Base-by-base conservation (phyloP, 2,329 filamentous ascomycete species). In the Ophiocordyceps camponoti-rufipedis region DNA sequence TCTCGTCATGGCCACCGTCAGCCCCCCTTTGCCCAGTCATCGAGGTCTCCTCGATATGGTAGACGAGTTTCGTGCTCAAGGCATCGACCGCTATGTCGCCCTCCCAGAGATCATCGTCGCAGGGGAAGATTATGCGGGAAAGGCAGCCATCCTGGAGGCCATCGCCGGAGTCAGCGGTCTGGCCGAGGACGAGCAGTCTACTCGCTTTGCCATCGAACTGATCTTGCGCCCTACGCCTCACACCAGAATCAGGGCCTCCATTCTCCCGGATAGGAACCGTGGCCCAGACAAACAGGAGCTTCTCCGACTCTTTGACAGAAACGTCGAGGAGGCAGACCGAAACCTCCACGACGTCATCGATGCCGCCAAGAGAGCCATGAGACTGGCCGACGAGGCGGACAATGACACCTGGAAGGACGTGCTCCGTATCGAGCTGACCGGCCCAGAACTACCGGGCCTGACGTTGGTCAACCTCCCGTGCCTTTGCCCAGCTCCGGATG, bases 111-210 rank as follows among this genome's bases (percentile, higher is more conserved):
- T 70, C 46, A 69, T 80, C 28, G 74, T 80, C 12, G 74, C 70
- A 44, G 76, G 78, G 3, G 71, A 79, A 47, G 75, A 80, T 51
- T 77, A 71, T 0, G 70, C 71, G 1, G 78, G 77, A 4, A 82
- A 82, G 55, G 78, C 72, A 46, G 80, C 75, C 0, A 74, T 80
- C 0, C 67, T 82, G 0, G 75, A 82, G 52, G 77, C 75, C 1
- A 74, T 82, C 38, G 78, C 77, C 0, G 68, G 73, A 4, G 66
- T 82, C 2, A 65, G 67, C 0, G 82, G 82, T 49, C 76, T 76
- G 0, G 61, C 65, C 9, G 72, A 75, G 23, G 71, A 73, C 45
- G 72, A 67, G 35, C 54, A 79, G 0, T 81, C 76, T 55, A 81
- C 78, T 0, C 66, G 73, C 0, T 81, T 82, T 48, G 69, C 76